Evolutionary conservation across 176 grass and related monocot genomes (phyloP).

Genomic region (Paspalum notatum): DNA sequence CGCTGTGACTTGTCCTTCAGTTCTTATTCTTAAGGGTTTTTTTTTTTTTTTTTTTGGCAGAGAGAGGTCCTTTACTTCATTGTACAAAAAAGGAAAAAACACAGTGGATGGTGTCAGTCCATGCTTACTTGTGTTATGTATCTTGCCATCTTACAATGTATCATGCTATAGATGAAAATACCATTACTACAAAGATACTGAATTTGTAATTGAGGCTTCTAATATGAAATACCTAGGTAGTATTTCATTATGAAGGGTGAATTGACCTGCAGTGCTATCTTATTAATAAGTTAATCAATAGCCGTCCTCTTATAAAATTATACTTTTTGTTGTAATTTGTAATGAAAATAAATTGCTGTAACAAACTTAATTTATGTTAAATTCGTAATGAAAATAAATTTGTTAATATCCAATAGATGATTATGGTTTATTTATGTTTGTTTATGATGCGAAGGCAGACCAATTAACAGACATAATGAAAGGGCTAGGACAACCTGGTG

Average conservation of each 20-base stretch:
- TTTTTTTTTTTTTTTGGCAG: background rate
- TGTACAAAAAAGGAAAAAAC: background rate
- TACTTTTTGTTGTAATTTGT: background rate
- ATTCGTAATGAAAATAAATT: conserved; percentile 6
- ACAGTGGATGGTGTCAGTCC: conserved; percentile 21
- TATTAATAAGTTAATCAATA: conserved; percentile 23
- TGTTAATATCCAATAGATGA: conserved; percentile 30
- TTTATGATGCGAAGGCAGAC: conserved; percentile 52
- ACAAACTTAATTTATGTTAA: conserved; percentile 23
- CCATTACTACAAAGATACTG: conserved; percentile 28
- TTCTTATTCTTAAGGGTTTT: conserved; percentile 18
- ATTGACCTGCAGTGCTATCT: conserved; percentile 11
- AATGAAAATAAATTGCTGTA: background rate
- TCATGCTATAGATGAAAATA: conserved; percentile 33
- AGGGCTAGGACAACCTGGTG: conserved; percentile 32
- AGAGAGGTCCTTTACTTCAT: conserved; percentile 2
- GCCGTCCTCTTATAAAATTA: conserved; percentile 3
- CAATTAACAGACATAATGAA: conserved; percentile 26
- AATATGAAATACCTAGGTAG: conserved; percentile 27
- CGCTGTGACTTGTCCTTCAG: conserved; percentile 32
- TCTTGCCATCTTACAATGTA: conserved; percentile 40
- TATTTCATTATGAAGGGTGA: conserved; percentile 24
- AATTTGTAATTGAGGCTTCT: conserved; percentile 39
- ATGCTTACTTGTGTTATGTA: conserved; percentile 25
- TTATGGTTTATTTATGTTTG: conserved; percentile 53